Conservation (phyloP, 331 rosid genomes). For the Saraca asoca region DNA sequence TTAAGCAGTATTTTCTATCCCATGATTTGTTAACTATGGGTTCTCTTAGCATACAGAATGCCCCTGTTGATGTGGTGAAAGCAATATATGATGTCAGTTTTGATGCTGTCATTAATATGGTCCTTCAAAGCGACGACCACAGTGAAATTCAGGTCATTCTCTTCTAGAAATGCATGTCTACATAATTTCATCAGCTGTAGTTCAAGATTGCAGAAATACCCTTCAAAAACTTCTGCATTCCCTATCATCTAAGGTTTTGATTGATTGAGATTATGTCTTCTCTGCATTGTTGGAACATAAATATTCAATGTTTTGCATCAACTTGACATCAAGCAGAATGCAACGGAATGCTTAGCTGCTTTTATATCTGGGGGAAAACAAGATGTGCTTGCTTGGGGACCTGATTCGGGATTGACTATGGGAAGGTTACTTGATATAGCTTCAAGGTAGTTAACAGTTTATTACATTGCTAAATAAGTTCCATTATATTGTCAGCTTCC, state of each 20-base stretch:
- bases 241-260: background rate
- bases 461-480: slow-evolving; percentile 13
- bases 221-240: background rate
- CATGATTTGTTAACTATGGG: slow-evolving; percentile 39
- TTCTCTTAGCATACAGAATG: slow-evolving; percentile 69
- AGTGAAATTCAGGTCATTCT: slow-evolving; percentile 88
- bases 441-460: slow-evolving; percentile 61
- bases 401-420: slow-evolving; percentile 71
- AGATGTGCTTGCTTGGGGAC: slow-evolving; percentile 77
- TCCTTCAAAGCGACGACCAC: slow-evolving; percentile 84
- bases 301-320: slow-evolving; percentile 33
- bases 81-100: slow-evolving; percentile 78
- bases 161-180: slow-evolving; percentile 1
- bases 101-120: slow-evolving; percentile 57
- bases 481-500: slow-evolving; percentile 18
- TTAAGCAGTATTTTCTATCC: slow-evolving; percentile 24
- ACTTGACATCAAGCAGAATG: slow-evolving; percentile 64
- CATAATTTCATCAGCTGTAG: slow-evolving; percentile 12
- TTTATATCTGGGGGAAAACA: slow-evolving; percentile 77
- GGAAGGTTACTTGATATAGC: slow-evolving; percentile 80
- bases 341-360: slow-evolving; percentile 88
- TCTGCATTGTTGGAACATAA: slow-evolving; percentile 8
- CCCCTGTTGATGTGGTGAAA: slow-evolving; percentile 75
- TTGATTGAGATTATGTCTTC: slow-evolving; percentile 8
- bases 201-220: background rate